Base-by-base conservation (phyloP, 352 stramenopile species). In the Globisporangium cylindrosporum region DNA sequence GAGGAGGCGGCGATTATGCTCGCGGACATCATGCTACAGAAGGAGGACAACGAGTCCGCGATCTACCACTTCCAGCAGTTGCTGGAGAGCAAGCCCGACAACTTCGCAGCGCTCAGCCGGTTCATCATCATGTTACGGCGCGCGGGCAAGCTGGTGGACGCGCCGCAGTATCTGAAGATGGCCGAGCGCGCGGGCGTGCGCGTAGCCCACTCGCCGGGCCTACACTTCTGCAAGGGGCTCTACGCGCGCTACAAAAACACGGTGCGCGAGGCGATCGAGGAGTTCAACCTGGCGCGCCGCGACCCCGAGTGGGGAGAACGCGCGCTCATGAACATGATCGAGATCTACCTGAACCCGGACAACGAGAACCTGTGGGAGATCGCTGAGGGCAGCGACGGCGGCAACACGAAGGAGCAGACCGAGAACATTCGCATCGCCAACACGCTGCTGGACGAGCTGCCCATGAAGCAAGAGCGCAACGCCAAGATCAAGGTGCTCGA, bases 311-410 rank as follows among this genome's bases (percentile, higher is more conserved):
- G 91, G 91, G 95, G 93, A 27, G 70, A 86, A 29, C 75, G 76
- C 8, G 91, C 94, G 46, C 79, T 98, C n/a, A 83, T 94, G 43
- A 86, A 97, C 68, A 97, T 98, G 88, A 92, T 97, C 59, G 86
- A 98, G 74, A 94, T 98, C 55, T 98, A 98, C 69, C 66, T 98
- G 27, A 98, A 97, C 64, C 94, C 94, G 7, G 93, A 98, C 72
- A 94, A 95, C 25, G 92, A 97, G 49, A 97, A 97, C 62, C 57
- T 98, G 14, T 98, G 93, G 93, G 90, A 97, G n/a, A 70, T 76
- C 10, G 68, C 53, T 9, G 73, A 72, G 41, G 64, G 38, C 25
- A 57, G 65, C 24, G 48, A 53, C 12, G 66, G 59, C n/a, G 69
- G 68, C 57, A 87, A 91, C 65, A 82, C 70, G 9, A 96, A 92